Percentiles rank a stretch among this genome's conserved stretches.
phyloP scores from a whole-genome alignment of 192 early-diverging fungal genomes.

The Polychytrium aggregatum region DNA sequence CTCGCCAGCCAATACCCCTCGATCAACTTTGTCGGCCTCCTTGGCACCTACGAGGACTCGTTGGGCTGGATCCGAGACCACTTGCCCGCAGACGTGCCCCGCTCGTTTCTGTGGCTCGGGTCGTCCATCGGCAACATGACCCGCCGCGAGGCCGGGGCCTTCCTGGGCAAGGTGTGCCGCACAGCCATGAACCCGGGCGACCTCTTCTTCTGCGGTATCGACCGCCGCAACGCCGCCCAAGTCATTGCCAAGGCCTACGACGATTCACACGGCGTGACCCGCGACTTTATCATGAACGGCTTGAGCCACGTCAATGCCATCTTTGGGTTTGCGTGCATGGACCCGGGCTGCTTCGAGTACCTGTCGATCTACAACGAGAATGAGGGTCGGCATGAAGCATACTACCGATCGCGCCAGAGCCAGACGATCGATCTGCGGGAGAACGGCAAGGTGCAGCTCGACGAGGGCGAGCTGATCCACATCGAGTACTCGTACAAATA shows the following conservation, averaged over 20 bases:
- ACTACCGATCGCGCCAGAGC: slow-evolving; percentile 49
- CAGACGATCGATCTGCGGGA: slow-evolving; percentile 18
- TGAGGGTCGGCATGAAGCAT: slow-evolving; percentile 69
- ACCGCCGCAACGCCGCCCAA: slow-evolving; percentile 60
- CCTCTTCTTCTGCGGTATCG: slow-evolving; percentile 74
- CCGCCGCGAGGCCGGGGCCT: slow-evolving; percentile 50
- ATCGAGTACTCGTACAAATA: slow-evolving; percentile 89
- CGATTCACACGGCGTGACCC: slow-evolving; percentile 63
- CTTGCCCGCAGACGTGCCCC: slow-evolving; percentile 41
- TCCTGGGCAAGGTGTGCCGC: slow-evolving; percentile 48
- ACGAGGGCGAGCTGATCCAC: slow-evolving; percentile 71
- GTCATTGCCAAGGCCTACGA: slow-evolving; percentile 74
- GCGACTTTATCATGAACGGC: slow-evolving; percentile 77
- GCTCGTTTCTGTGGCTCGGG: slow-evolving; percentile 80
- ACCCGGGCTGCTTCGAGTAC: slow-evolving; percentile 57
- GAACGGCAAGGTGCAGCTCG: slow-evolving; percentile 29
- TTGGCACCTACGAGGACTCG: slow-evolving; percentile 83
- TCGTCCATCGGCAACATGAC: slow-evolving; percentile 76
- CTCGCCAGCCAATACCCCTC: slow-evolving; percentile 51
- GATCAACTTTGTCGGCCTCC: slow-evolving; percentile 64
- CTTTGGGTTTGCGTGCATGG: slow-evolving; percentile 45
- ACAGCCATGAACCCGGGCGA: slow-evolving; percentile 56
- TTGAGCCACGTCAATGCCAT: slow-evolving; percentile 66
- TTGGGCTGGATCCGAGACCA: slow-evolving; percentile 40
- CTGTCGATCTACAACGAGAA: slow-evolving; percentile 59